A percentile compares a stretch with the other conserved stretches of the same genome.
Evolutionary conservation across 257 asterid species (phyloP).

Genomic region (Lithospermum erythrorhizon): DNA sequence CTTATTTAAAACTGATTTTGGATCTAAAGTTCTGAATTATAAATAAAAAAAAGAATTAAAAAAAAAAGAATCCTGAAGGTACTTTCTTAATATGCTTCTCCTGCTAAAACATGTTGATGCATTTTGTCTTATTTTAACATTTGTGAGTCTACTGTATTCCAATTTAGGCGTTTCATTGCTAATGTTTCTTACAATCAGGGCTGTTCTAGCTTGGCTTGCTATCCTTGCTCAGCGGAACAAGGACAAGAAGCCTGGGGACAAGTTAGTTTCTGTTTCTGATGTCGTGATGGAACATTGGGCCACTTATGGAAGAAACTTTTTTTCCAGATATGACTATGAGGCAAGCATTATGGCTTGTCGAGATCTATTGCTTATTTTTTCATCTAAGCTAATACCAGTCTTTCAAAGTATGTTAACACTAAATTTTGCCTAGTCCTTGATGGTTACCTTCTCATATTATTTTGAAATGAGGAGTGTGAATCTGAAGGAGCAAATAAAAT

Average conservation of each 20-base stretch:
- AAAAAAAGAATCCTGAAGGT: too few relatives aligned
- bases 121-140: too few relatives aligned
- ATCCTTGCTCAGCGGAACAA: conserved; percentile 72
- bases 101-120: not conserved
- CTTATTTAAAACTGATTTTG: too few relatives aligned
- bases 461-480: conserved; percentile 57
- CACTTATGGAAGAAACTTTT: conserved; percentile 86
- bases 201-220: conserved; percentile 97
- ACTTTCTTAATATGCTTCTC: too few relatives aligned
- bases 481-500: conserved; percentile 68
- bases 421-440: conserved; percentile 3
- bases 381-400: not conserved
- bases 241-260: conserved; percentile 71
- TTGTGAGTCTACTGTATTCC: not conserved
- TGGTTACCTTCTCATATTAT: conserved; percentile 8
- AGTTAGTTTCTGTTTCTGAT: conserved; percentile 75
- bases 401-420: not conserved
- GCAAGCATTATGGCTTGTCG: conserved; percentile 27
- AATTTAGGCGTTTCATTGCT: too few relatives aligned
- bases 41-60: too few relatives aligned
- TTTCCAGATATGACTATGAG: conserved; percentile 96
- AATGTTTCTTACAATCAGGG: conserved; percentile 40
- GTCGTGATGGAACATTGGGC: conserved; percentile 90
- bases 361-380: conserved; percentile 7
- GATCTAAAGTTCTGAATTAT: too few relatives aligned